These are phyloP conservation scores for Puccinia horiana DNA, from an alignment of 1,284 basidiomycete genomes.

Conservation along the genomic window DNA sequence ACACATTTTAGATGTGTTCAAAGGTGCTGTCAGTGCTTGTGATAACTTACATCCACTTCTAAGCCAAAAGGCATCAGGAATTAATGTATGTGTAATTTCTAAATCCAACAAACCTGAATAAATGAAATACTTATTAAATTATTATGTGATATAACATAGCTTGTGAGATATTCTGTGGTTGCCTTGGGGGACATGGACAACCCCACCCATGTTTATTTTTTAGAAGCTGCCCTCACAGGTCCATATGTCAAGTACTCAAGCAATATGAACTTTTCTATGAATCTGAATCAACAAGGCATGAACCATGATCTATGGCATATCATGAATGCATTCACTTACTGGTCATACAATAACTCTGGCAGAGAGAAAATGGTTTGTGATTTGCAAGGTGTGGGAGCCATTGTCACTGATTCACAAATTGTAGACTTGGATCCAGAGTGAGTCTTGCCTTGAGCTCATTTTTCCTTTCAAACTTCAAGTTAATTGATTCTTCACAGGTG, in stretches of 20 bases:
- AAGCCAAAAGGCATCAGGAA: background rate
- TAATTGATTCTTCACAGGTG: background rate
- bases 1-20: background rate
- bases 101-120: background rate
- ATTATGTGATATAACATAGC: background rate
- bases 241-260: constrained; percentile 16
- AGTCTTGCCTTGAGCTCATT: background rate
- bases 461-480: background rate
- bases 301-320: background rate
- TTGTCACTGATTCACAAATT: constrained; percentile 1
- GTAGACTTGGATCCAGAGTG: constrained; percentile 1
- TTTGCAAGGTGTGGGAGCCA: background rate
- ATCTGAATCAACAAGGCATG: background rate
- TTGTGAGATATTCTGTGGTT: background rate
- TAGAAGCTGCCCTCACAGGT: background rate
- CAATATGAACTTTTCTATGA: background rate
- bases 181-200: background rate
- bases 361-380: background rate
- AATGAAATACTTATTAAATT: background rate
- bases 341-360: background rate
- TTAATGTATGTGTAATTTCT: background rate
- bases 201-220: background rate
- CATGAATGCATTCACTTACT: constrained; percentile 3
- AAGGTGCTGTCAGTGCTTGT: background rate
- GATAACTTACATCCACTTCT: background rate